Conservation (phyloP, 1,284 basidiomycete genomes). For the Boletus semigastroideus region DNA sequence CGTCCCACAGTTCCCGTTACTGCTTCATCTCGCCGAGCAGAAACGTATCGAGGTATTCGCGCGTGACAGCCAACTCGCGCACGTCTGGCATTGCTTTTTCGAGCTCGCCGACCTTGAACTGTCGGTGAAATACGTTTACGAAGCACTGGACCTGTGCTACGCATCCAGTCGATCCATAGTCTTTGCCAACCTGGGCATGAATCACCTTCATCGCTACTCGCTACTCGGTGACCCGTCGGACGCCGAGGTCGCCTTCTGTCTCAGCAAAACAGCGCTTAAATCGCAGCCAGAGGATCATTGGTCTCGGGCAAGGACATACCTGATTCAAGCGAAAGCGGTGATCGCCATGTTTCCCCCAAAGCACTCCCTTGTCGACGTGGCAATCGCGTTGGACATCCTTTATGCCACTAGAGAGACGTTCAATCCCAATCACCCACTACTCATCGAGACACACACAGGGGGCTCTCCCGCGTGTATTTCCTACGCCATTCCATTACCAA, state of each 20-base stretch:
- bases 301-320: conserved; percentile 4
- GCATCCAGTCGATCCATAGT: conserved; percentile 6
- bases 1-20: too few species aligned
- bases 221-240: conserved; percentile 4
- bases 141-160: conserved; percentile 14
- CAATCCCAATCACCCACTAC: conserved; percentile 8
- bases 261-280: conserved; percentile 13
- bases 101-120: conserved; percentile 15
- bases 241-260: conserved; percentile 12
- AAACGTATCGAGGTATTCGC: too few species aligned
- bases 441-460: conserved; percentile 16
- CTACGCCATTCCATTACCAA: conserved; percentile 13
- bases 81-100: conserved; percentile 17
- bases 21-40: too few species aligned
- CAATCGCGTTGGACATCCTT: conserved; percentile 17
- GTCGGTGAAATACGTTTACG: conserved; percentile 10
- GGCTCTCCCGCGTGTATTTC: conserved; percentile 12
- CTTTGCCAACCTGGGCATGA: conserved; percentile 9
- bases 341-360: conserved; percentile 3
- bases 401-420: conserved; percentile 10
- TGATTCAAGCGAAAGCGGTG: conserved; percentile 15
- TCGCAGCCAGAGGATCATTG: conserved; percentile 8
- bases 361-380: conserved; percentile 8
- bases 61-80: conserved; percentile 24
- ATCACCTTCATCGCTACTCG: conserved; percentile 10